Evolutionary conservation across 2,329 filamentous ascomycete genomes (phyloP).

Genomic region (Microcyclospora pomicola): DNA sequence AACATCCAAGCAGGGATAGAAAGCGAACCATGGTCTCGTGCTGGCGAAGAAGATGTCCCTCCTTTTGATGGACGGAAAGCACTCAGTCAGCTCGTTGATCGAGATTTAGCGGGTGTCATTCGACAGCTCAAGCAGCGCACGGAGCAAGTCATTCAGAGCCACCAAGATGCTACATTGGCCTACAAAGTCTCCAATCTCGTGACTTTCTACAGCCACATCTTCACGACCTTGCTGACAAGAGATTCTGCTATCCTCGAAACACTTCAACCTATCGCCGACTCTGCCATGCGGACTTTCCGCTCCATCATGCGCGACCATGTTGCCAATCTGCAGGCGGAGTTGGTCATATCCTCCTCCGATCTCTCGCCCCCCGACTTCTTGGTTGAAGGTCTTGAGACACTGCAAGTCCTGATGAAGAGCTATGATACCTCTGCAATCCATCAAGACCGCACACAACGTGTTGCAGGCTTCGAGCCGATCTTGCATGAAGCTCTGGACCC

Average conservation of each 20-base stretch:
- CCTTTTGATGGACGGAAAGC: constrained; percentile 70
- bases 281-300: constrained; percentile 71
- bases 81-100: constrained; percentile 72
- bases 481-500: constrained; percentile 72
- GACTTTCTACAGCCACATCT: constrained; percentile 77
- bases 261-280: constrained; percentile 55
- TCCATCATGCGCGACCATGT: constrained; percentile 69
- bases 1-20: constrained; percentile 67
- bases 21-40: constrained; percentile 65
- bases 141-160: constrained; percentile 82
- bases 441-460: constrained; percentile 33
- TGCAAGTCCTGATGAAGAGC: constrained; percentile 68
- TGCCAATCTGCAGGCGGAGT: constrained; percentile 57
- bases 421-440: constrained; percentile 55
- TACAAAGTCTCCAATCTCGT: constrained; percentile 86
- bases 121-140: constrained; percentile 77
- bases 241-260: constrained; percentile 57
- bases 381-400: constrained; percentile 61
- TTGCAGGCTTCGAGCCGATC: constrained; percentile 60
- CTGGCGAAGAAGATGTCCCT: constrained; percentile 39
- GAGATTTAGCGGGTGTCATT: constrained; percentile 67
- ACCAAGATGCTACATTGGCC: constrained; percentile 75
- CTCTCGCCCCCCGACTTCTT: constrained; percentile 69
- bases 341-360: constrained; percentile 56
- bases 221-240: constrained; percentile 60